Base-by-base conservation (phyloP, 2,329 filamentous ascomycete species). In the Beauveria sp. region DNA sequence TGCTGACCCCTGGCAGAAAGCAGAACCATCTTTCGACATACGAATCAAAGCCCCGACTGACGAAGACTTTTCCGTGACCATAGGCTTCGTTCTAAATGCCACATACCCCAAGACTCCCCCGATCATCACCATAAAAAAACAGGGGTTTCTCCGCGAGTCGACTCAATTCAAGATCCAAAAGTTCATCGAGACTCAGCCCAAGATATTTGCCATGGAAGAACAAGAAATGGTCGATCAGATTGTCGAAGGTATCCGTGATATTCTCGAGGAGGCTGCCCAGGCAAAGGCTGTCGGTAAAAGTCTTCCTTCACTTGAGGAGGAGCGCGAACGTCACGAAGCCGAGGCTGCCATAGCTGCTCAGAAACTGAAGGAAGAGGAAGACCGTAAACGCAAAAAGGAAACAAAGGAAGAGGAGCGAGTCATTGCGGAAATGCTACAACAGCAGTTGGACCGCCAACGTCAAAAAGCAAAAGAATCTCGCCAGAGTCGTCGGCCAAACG, bases 81-180 rank as follows among this genome's bases (percentile, higher is more conserved):
- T 98, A n/a, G 82, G 84, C 53, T 91, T 96, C 58, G 88, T 90
- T 61, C 79, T 98, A 66, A 95, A 91, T 9, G 89, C 92, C 7
- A 96, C 93, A 0, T 98, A 98, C 72, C 95, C 93, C 4, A 96
- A 91, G 71, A 89, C 91, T 1, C 78, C 86, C 1, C 93, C 93
- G 1, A 77, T 91, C 12, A 76, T 96, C 16, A 85, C 82, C 5
- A 71, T 96, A 50, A 88, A 89, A 65, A 80, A 86, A 60, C 77
- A 86, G 48, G 79, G 80, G 28, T 80, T 83, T 50, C 78, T 96
- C 61, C 86, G 86, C 49, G 88, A 89, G 67, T 86, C 84, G 59
- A 90, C 89, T 1, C 81, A 84, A 62, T 88, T 86, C 70, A 89
- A 88, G 69, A 82, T 96, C 18, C 83, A 86, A 64, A 85, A 83